A percentile compares a stretch with the other conserved stretches of the same genome.
These are phyloP conservation scores for Pseudogymnoascus sp. DNA, from an alignment of 2,329 filamentous ascomycete genomes.

Conservation along the genomic window DNA sequence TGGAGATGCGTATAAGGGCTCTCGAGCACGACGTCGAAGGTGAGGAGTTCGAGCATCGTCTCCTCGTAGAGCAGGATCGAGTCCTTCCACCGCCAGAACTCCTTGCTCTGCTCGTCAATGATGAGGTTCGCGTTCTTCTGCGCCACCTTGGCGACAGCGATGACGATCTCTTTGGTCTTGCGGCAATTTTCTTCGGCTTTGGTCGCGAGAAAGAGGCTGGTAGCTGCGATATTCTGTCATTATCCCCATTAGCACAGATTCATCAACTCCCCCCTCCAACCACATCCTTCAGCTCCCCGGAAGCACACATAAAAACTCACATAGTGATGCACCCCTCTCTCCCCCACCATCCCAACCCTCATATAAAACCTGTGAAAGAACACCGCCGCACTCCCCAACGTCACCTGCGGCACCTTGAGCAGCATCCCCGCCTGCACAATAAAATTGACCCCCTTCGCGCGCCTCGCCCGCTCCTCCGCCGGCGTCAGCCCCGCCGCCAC, in stretches of 20 bases:
- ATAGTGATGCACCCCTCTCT: constrained; percentile 82
- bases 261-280: too few relatives aligned
- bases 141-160: constrained; percentile 86
- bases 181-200: constrained; percentile 97
- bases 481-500: constrained; percentile 71
- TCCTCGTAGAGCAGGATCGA: constrained; percentile 90
- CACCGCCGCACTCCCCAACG: constrained; percentile 81
- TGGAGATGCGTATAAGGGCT: constrained; percentile 81
- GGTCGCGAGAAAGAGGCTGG: constrained; percentile 84
- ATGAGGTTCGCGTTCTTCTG: constrained; percentile 87
- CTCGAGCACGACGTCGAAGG: constrained; percentile 87
- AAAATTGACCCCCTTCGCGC: constrained; percentile 92
- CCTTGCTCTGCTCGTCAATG: constrained; percentile 94
- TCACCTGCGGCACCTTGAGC: constrained; percentile 85
- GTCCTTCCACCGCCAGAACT: constrained; percentile 97
- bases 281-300: too few relatives aligned
- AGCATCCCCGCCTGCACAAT: constrained; percentile 90
- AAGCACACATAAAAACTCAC: too few relatives aligned
- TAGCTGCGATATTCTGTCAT: constrained; percentile 70
- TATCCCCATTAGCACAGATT: not conserved
- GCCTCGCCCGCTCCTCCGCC: constrained; percentile 68
- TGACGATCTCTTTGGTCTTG: constrained; percentile 90
- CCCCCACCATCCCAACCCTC: constrained; percentile 66
- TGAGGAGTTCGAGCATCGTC: constrained; percentile 80
- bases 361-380: constrained; percentile 97